Conservation (phyloP, 176 grass and related monocot species). For the Lolium rigidum region DNA sequence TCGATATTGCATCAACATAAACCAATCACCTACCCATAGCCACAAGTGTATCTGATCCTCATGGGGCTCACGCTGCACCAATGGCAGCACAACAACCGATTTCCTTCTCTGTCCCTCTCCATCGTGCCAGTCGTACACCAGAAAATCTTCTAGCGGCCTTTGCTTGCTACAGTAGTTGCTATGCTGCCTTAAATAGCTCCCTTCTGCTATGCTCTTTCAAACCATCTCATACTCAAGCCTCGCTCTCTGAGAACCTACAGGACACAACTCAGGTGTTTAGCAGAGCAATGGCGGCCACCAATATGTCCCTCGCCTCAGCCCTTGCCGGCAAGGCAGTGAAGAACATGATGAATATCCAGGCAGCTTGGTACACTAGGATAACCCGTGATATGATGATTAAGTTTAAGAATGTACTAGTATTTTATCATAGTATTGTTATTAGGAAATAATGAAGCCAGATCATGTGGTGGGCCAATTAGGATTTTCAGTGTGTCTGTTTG, state of each 20-base stretch:
- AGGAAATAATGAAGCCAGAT: too few species aligned
- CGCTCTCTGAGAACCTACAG: too few species aligned
- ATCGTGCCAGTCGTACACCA: background rate
- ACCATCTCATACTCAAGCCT: background rate
- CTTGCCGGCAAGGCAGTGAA: background rate
- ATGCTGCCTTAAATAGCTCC: background rate
- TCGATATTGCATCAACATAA: background rate
- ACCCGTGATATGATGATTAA: too few species aligned
- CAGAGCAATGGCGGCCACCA: background rate
- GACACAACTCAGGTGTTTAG: background rate
- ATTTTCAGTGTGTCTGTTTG: too few species aligned
- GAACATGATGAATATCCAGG: too few species aligned
- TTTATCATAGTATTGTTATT: too few species aligned
- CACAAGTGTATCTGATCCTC: constrained; percentile 10
- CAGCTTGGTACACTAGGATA: too few species aligned
- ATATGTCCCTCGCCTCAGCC: background rate
- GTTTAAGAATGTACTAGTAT: too few species aligned
- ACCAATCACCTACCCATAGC: constrained; percentile 15
- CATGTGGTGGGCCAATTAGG: too few species aligned
- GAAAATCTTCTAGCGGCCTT: too few species aligned
- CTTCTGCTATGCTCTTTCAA: background rate
- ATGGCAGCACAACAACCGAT: background rate
- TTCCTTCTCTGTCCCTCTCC: background rate
- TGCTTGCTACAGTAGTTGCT: too few species aligned
- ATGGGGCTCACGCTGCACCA: background rate